Conservation (phyloP, 2,329 filamentous ascomycete species). For the Calycina marina region DNA sequence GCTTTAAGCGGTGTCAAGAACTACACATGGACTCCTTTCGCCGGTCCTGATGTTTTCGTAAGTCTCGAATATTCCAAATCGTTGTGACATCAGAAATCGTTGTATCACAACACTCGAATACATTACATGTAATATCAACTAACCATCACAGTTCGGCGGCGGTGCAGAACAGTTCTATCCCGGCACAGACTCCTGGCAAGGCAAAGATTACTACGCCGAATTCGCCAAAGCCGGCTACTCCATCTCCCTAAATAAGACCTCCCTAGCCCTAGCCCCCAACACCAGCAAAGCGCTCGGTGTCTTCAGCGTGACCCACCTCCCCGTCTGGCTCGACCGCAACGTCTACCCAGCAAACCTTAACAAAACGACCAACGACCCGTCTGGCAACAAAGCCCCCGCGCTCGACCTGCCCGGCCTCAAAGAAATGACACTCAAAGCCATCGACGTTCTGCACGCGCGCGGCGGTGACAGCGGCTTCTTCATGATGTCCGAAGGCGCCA, state of each 20-base stretch:
- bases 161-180: slow-evolving; percentile 71
- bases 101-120: too few relatives aligned
- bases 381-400: slow-evolving; percentile 47
- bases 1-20: slow-evolving; percentile 63
- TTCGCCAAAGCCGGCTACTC: slow-evolving; percentile 61
- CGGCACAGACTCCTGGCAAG: slow-evolving; percentile 47
- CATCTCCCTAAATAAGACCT: slow-evolving; percentile 60
- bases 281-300: slow-evolving; percentile 57
- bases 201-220: slow-evolving; percentile 63
- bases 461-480: slow-evolving; percentile 64
- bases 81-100: too few relatives aligned
- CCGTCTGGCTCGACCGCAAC: slow-evolving; percentile 78
- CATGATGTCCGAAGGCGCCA: slow-evolving; percentile 76
- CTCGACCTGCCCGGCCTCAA: slow-evolving; percentile 69
- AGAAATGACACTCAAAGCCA: slow-evolving; percentile 79
- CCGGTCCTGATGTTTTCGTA: slow-evolving; percentile 58
- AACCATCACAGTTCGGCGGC: slow-evolving; percentile 42
- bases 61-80: not conserved
- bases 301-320: slow-evolving; percentile 61
- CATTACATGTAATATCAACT: too few relatives aligned
- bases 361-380: slow-evolving; percentile 51
- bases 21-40: slow-evolving; percentile 65
- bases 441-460: slow-evolving; percentile 59
- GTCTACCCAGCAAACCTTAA: slow-evolving; percentile 59
- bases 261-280: slow-evolving; percentile 42